Percentiles rank a stretch among this genome's conserved stretches.
phyloP scores from a whole-genome alignment of 441 rosid species.

The Metrosideros polymorpha region DNA sequence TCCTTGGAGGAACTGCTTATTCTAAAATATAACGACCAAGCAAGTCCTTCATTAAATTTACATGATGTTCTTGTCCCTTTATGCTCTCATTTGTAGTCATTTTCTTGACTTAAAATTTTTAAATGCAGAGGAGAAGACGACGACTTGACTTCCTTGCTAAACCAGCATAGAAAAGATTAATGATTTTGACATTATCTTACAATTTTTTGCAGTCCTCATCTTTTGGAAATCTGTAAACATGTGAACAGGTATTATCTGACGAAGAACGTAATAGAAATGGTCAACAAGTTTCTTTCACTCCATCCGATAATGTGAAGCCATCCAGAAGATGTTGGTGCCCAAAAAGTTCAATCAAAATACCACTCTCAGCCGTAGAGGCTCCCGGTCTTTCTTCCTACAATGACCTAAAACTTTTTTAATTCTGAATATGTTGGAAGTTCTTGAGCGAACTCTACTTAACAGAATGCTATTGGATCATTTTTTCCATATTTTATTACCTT shows the following conservation, averaged over 20 bases:
- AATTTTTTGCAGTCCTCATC: neutral
- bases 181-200: neutral
- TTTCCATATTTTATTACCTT: neutral
- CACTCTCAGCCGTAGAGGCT: neutral
- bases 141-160: neutral
- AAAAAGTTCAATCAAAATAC: neutral
- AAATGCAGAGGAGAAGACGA: neutral
- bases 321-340: neutral
- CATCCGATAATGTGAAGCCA: neutral
- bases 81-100: neutral
- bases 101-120: neutral
- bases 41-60: neutral
- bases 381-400: neutral
- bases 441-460: neutral
- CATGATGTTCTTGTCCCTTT: neutral
- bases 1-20: neutral
- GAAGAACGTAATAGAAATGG: neutral
- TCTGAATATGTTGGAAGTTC: neutral
- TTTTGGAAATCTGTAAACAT: neutral
- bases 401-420: neutral
- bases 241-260: neutral
- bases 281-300: neutral
- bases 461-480: neutral
- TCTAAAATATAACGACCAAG: neutral
- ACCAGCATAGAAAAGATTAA: neutral